These are phyloP conservation scores for Aspergillus heteromorphus DNA, from an alignment of 495 filamentous ascomycete genomes.

Conservation along the genomic window DNA sequence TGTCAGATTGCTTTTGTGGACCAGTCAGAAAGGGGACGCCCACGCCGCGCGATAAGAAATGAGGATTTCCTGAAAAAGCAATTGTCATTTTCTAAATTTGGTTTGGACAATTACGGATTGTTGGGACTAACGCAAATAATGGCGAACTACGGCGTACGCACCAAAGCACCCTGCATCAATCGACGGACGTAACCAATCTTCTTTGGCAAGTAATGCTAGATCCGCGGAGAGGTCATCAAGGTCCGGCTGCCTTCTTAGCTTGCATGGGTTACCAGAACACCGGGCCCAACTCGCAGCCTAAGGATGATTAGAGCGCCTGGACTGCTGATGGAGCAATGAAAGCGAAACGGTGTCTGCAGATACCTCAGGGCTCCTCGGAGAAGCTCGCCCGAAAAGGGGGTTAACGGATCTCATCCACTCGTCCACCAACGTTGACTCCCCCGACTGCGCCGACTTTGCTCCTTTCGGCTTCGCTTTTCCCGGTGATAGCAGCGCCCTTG, in stretches of 20 bases:
- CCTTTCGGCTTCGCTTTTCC: not conserved
- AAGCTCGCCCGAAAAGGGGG: not conserved
- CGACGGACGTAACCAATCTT: not conserved
- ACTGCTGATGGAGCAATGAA: not conserved
- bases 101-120: not conserved
- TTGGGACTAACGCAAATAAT: not conserved
- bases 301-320: not conserved
- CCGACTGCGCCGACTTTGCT: too few species aligned
- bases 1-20: not conserved
- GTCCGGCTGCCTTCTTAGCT: slow-evolving; percentile 10
- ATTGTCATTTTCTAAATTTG: slow-evolving; percentile 2
- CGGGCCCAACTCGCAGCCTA: slow-evolving; percentile 2
- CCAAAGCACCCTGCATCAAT: not conserved
- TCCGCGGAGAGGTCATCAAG: slow-evolving; percentile 7
- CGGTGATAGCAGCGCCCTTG: not conserved
- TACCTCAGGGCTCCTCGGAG: not conserved
- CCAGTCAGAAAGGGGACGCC: not conserved
- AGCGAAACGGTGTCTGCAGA: not conserved
- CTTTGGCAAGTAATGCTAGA: not conserved
- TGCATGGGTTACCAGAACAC: slow-evolving; percentile 14
- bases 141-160: not conserved
- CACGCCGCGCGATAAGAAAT: not conserved
- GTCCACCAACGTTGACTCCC: not conserved
- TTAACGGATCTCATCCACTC: not conserved
- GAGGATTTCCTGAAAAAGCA: not conserved